phyloP scores from a whole-genome alignment of 1,139 yeast genomes.

The Entelexis sorbosivorans region DNA sequence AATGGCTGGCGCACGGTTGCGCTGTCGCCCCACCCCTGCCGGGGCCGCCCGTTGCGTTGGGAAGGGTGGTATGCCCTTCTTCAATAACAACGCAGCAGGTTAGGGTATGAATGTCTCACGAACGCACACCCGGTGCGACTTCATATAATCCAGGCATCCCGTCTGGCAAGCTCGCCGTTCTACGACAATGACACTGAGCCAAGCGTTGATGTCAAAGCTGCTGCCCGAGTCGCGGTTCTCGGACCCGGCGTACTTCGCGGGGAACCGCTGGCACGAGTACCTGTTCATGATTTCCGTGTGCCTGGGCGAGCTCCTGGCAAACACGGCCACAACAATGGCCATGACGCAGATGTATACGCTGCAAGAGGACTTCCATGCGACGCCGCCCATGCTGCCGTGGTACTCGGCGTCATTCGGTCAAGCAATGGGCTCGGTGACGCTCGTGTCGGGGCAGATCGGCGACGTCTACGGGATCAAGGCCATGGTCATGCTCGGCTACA shows the following conservation, averaged over 20 bases:
- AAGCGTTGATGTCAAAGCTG: neutral
- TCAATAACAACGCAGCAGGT: too few species aligned
- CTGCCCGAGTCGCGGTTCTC: constrained; percentile 12
- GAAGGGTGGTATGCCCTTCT: too few species aligned
- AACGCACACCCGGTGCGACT: too few species aligned
- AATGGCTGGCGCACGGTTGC: too few species aligned
- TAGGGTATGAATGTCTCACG: too few species aligned
- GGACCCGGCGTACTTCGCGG: constrained; percentile 15
- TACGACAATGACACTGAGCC: neutral
- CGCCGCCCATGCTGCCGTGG: constrained; percentile 43
- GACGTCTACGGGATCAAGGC: constrained; percentile 50
- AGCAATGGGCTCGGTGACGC: constrained; percentile 52
- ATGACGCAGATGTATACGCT: constrained; percentile 35
- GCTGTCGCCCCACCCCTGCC: too few species aligned
- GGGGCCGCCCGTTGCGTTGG: too few species aligned
- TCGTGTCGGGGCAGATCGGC: constrained; percentile 53
- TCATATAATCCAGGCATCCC: too few species aligned
- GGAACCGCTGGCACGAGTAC: constrained; percentile 15
- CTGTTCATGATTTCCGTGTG: constrained; percentile 17
- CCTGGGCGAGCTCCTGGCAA: constrained; percentile 41
- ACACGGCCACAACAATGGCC: constrained; percentile 41
- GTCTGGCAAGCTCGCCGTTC: too few species aligned
- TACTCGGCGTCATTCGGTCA: constrained; percentile 48
- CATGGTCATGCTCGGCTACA: constrained; percentile 40
- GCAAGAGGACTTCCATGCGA: constrained; percentile 34